A percentile compares a stretch with the other conserved stretches of the same genome.
These are phyloP conservation scores for Pseudodiploospora longispora DNA, from an alignment of 2,329 filamentous ascomycete species.

Conservation along the genomic window DNA sequence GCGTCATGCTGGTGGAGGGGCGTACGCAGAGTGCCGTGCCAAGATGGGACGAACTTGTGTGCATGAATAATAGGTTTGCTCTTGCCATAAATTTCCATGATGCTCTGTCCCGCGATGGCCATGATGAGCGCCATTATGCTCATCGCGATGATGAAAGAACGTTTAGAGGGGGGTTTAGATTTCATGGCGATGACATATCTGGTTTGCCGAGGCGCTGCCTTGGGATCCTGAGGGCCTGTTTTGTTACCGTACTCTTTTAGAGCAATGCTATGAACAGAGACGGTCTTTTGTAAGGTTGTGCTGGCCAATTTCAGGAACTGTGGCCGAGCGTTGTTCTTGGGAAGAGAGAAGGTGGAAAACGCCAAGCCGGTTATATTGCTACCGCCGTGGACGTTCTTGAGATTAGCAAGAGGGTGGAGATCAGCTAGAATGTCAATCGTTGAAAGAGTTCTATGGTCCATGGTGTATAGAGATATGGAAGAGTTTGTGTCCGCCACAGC, in stretches of 20 bases:
- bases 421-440: conserved; percentile 42
- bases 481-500: conserved; percentile 75
- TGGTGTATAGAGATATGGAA: conserved; percentile 68
- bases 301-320: conserved; percentile 64
- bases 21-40: conserved; percentile 24
- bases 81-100: conserved; percentile 56
- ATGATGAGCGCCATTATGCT: conserved; percentile 52
- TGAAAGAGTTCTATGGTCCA: conserved; percentile 54
- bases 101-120: conserved; percentile 52
- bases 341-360: conserved; percentile 50
- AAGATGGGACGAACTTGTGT: conserved; percentile 45
- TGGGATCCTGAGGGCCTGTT: conserved; percentile 22
- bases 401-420: conserved; percentile 43
- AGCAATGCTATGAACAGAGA: conserved; percentile 72
- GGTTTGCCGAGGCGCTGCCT: conserved; percentile 37
- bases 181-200: conserved; percentile 64
- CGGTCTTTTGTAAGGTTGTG: conserved; percentile 70
- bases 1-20: conserved; percentile 18
- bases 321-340: conserved; percentile 33
- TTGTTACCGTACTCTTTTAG: conserved; percentile 42
- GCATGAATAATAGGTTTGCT: conserved; percentile 49
- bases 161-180: conserved; percentile 43
- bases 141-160: conserved; percentile 44
- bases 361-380: conserved; percentile 51
- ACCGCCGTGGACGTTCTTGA: conserved; percentile 45